A percentile compares a stretch with the other conserved stretches of the same genome.
These are phyloP conservation scores for Solanum virginianum DNA, from an alignment of 257 asterid species.

Conservation along the genomic window DNA sequence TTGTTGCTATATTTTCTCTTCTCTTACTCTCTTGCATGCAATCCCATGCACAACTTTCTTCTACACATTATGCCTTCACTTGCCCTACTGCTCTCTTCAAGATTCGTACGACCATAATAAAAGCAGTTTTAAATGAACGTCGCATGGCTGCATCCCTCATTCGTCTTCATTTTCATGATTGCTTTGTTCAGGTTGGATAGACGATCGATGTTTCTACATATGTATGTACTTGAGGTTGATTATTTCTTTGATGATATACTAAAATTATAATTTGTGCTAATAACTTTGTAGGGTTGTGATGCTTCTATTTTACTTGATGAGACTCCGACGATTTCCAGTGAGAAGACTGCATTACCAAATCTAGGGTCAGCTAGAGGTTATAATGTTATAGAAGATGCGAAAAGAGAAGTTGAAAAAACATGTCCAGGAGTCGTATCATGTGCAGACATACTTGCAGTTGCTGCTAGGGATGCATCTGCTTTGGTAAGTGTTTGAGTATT, in stretches of 20 bases:
- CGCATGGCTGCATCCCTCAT: neutral
- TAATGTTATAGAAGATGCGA: neutral
- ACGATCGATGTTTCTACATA: no score
- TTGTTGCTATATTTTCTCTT: neutral
- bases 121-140: neutral
- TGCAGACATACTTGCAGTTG: neutral
- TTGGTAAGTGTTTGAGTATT: neutral
- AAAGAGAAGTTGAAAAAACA: neutral
- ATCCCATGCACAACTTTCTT: neutral
- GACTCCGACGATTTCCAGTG: neutral
- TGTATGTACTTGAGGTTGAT: no score
- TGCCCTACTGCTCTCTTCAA: neutral
- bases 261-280: no score
- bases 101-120: neutral
- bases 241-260: no score
- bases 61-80: neutral
- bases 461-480: neutral
- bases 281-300: neutral
- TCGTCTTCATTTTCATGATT: neutral
- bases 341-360: neutral
- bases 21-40: neutral
- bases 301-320: neutral
- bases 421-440: neutral
- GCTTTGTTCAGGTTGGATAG: neutral
- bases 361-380: neutral